These are phyloP conservation scores for Naumovozyma baii DNA, from an alignment of 805 yeast genomes.

Conservation along the genomic window DNA sequence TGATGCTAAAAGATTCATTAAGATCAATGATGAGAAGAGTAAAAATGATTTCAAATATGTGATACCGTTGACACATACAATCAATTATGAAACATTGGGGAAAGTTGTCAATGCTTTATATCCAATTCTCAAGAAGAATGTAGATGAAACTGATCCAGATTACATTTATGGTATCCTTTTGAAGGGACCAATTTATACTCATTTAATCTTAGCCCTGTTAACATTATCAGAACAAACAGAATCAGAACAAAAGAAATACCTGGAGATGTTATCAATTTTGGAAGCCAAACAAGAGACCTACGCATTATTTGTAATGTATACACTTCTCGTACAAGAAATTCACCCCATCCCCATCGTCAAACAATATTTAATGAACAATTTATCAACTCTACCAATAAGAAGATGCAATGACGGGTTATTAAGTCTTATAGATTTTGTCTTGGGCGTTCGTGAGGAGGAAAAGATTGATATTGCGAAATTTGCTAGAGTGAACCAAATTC, in stretches of 20 bases:
- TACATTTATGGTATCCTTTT: slow-evolving; percentile 34
- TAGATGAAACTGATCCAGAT: slow-evolving; percentile 12
- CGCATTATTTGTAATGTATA: slow-evolving; percentile 51
- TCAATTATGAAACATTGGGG: slow-evolving; percentile 6
- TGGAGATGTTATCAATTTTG: slow-evolving; percentile 18
- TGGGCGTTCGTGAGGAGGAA: slow-evolving; percentile 69
- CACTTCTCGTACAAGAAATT: slow-evolving; percentile 40
- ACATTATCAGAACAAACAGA: slow-evolving; percentile 11
- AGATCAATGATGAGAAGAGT: slow-evolving; percentile 28
- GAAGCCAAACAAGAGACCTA: slow-evolving; percentile 52
- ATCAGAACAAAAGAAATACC: slow-evolving; percentile 27
- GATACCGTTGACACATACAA: slow-evolving; percentile 14
- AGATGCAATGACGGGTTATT: slow-evolving; percentile 61
- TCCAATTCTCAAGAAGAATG: slow-evolving; percentile 9
- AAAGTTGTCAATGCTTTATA: slow-evolving; percentile 16
- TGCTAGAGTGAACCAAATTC: slow-evolving; percentile 53
- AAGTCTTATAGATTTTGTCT: slow-evolving; percentile 62
- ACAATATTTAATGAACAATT: slow-evolving; percentile 36
- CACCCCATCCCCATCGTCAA: slow-evolving; percentile 20
- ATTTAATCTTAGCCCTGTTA: slow-evolving; percentile 42
- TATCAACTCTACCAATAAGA: slow-evolving; percentile 46
- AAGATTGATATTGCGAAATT: slow-evolving; percentile 51
- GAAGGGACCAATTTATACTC: slow-evolving; percentile 61
- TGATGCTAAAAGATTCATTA: slow-evolving; percentile 48
- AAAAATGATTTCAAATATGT: slow-evolving; percentile 12